Percentiles rank a stretch among this genome's conserved stretches.
Evolutionary conservation across 306 rosid genomes (phyloP).

Genomic region (Pterocarpus santalinus): DNA sequence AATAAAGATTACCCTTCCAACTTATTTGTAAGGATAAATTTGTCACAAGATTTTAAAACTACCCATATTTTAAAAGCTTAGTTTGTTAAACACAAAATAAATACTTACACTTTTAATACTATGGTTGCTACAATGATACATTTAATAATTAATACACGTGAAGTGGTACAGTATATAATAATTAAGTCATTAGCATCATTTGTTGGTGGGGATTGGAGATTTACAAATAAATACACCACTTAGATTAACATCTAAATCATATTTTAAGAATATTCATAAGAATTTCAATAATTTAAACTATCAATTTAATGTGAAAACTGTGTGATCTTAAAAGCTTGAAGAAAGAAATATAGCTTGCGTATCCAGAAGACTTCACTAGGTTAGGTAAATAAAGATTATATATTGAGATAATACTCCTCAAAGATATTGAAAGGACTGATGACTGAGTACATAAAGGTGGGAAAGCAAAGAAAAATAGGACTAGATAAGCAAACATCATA

Average conservation of each 20-base stretch:
- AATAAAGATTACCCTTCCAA: no score
- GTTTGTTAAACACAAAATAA: no score
- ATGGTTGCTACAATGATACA: no score
- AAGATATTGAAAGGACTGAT: constrained; percentile 40
- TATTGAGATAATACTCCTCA: constrained; percentile 25
- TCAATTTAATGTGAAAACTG: constrained; percentile 41
- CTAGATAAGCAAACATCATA: not conserved
- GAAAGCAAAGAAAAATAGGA: not conserved
- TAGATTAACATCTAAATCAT: not conserved
- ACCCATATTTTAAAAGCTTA: no score
- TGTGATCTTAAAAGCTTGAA: not conserved
- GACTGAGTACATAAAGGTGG: constrained; percentile 27
- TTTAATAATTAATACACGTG: not conserved
- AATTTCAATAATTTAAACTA: constrained; percentile 23
- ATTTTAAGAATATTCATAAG: not conserved
- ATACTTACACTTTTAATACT: no score
- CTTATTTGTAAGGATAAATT: no score
- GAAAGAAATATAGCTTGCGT: not conserved
- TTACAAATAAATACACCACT: not conserved
- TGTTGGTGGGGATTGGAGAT: not conserved
- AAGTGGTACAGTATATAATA: no score
- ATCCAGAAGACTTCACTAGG: not conserved
- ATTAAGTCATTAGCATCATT: not conserved
- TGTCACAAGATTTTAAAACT: no score
- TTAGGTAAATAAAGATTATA: not conserved